Percentiles rank a stretch among this genome's conserved stretches.
phyloP scores from a whole-genome alignment of 2,329 filamentous ascomycete species.

The Alternaria hordeiaustralica region DNA sequence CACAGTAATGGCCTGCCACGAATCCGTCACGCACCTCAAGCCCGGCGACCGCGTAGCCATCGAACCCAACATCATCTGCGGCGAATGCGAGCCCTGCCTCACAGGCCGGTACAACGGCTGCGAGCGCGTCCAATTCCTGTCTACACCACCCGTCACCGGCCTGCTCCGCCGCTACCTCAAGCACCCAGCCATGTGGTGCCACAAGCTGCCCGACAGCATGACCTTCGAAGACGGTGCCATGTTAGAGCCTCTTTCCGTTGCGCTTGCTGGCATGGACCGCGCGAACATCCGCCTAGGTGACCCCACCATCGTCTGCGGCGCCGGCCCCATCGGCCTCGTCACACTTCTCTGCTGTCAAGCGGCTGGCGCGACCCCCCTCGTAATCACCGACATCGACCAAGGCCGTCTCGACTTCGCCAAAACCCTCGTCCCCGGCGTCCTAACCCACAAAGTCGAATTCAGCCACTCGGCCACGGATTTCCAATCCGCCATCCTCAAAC shows the following conservation, averaged over 20 bases:
- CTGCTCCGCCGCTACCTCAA: conserved; percentile 91
- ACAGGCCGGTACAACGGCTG: conserved; percentile 96
- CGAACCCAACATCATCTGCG: conserved; percentile 93
- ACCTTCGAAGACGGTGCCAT: conserved; percentile 89
- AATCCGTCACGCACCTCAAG: conserved; percentile 78
- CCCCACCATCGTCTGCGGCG: conserved; percentile 86
- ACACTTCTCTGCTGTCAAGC: conserved; percentile 80
- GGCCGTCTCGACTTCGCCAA: conserved; percentile 84
- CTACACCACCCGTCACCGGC: conserved; percentile 87
- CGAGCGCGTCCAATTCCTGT: conserved; percentile 83
- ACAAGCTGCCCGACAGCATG: conserved; percentile 88
- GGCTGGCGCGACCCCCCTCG: conserved; percentile 86
- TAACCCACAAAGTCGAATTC: conserved; percentile 79
- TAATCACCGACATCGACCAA: conserved; percentile 94
- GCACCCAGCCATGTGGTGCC: conserved; percentile 92
- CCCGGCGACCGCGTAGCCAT: conserved; percentile 90
- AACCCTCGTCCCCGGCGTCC: conserved; percentile 77
- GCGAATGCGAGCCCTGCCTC: conserved; percentile 86
- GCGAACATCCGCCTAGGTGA: conserved; percentile 83
- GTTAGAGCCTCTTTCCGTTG: conserved; percentile 88
- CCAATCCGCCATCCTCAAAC: conserved; percentile 70
- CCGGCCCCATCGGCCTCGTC: conserved; percentile 91
- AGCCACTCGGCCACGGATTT: conserved; percentile 70
- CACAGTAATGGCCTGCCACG: conserved; percentile 78
- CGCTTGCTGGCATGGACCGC: conserved; percentile 85